A percentile compares a stretch with the other conserved stretches of the same genome.
phyloP scores from a whole-genome alignment of 73 alveolate genomes.

The Diophrys appendiculata region DNA sequence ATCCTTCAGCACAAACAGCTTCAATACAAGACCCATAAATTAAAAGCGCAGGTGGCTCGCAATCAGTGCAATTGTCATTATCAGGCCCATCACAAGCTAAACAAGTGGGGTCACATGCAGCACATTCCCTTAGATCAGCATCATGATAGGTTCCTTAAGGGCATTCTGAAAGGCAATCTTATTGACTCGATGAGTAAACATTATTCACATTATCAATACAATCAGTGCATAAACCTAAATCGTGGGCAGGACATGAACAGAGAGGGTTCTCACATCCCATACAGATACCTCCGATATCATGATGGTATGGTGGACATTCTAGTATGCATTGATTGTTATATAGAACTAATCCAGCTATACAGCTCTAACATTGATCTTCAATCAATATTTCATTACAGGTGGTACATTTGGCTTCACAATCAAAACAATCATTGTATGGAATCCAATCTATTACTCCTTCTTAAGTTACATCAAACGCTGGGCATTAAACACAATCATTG shows the following conservation, averaged over 20 bases:
- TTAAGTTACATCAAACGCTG: not conserved
- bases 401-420: not conserved
- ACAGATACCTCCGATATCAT: not conserved
- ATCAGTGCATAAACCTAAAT: not conserved
- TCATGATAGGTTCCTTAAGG: not conserved
- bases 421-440: not conserved
- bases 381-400: not conserved
- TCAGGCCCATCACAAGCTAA: not conserved
- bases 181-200: not conserved
- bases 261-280: not conserved
- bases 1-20: constrained; percentile 1
- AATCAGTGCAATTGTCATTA: not conserved
- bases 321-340: not conserved
- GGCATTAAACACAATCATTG: not conserved
- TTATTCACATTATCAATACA: not conserved
- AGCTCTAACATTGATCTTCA: not conserved
- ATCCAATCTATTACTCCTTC: not conserved
- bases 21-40: not conserved
- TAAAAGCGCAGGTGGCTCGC: not conserved
- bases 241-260: not conserved
- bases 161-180: not conserved
- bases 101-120: not conserved
- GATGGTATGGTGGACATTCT: not conserved
- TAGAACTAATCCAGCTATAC: not conserved
- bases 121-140: not conserved